Percentiles rank a stretch among this genome's conserved stretches.
These are phyloP conservation scores for Scytalidium sp. DNA, from an alignment of 2,329 filamentous ascomycete species.

Conservation along the genomic window DNA sequence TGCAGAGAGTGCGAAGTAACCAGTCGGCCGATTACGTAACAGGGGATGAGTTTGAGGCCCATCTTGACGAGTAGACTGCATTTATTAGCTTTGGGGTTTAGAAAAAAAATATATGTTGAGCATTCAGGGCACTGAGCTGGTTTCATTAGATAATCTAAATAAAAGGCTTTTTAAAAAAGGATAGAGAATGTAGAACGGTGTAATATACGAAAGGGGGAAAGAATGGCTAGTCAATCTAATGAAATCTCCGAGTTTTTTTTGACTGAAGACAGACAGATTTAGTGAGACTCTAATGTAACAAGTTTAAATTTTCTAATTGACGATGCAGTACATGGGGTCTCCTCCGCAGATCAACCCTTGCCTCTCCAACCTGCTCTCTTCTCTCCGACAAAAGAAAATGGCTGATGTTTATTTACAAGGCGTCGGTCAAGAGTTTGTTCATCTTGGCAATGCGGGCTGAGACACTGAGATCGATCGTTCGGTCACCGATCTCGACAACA, in stretches of 20 bases:
- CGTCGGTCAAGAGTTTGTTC: constrained; percentile 98
- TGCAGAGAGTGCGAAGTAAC: constrained; percentile 66
- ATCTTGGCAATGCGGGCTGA: constrained; percentile 93
- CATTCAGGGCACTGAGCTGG: too few species aligned
- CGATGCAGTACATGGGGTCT: constrained; percentile 12
- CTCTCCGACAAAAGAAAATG: constrained; percentile 27
- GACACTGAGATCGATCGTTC: constrained; percentile 96
- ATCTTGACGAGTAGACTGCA: constrained; percentile 39
- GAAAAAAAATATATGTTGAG: neutral
- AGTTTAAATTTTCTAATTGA: constrained; percentile 2
- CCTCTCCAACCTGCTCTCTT: constrained; percentile 9
- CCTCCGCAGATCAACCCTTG: constrained; percentile 1
- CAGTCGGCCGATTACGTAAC: constrained; percentile 33
- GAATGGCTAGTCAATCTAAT: neutral
- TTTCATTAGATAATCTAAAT: neutral
- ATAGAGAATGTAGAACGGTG: neutral
- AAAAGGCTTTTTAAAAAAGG: too few species aligned
- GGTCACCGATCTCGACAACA: constrained; percentile 93
- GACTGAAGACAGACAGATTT: neutral
- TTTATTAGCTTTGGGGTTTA: neutral
- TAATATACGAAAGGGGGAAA: neutral
- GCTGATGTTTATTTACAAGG: constrained; percentile 70
- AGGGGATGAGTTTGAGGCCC: constrained; percentile 61
- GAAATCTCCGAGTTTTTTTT: neutral
- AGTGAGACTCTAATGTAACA: neutral